phyloP scores from a whole-genome alignment of 305 asterid species.

The Plantago coronopus region DNA sequence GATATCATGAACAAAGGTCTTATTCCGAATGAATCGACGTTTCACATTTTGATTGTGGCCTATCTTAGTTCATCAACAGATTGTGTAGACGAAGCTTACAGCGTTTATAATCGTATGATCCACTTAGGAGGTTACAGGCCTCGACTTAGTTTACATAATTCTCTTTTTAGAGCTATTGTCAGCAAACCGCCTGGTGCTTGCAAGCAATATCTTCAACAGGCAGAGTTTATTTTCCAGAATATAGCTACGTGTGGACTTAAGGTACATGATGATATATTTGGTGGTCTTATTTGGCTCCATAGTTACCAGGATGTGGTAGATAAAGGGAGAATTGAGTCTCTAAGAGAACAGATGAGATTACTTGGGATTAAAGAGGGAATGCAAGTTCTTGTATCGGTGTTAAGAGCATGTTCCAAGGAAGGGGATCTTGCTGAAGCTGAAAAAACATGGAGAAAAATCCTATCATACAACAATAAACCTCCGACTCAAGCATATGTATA shows the following conservation, averaged over 20 bases:
- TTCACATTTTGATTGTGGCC: constrained; percentile 64
- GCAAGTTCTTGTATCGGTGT: constrained; percentile 64
- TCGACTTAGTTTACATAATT: constrained; percentile 77
- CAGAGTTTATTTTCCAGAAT: constrained; percentile 78
- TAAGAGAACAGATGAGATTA: constrained; percentile 60
- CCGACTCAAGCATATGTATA: constrained; percentile 66
- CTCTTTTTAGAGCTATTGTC: constrained; percentile 74
- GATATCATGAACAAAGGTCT: constrained; percentile 79
- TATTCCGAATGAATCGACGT: constrained; percentile 81
- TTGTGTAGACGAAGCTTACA: constrained; percentile 73
- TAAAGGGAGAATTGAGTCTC: constrained; percentile 54
- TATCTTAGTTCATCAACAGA: constrained; percentile 76
- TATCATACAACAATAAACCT: constrained; percentile 38
- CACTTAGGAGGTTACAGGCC: constrained; percentile 86
- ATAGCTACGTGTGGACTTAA: constrained; percentile 50
- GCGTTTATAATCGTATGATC: constrained; percentile 75
- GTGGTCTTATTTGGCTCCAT: constrained; percentile 91
- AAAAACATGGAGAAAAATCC: constrained; percentile 56
- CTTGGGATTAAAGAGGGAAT: constrained; percentile 49
- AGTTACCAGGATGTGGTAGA: constrained; percentile 77
- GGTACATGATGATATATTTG: constrained; percentile 63
- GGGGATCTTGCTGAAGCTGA: constrained; percentile 73
- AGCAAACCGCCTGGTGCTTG: constrained; percentile 46
- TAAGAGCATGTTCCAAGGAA: constrained; percentile 76
- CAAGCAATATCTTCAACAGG: constrained; percentile 62